A percentile compares a stretch with the other conserved stretches of the same genome.
Conservation (phyloP, 2,329 filamentous ascomycete species). For the Atkinsonella hypoxylon region DNA sequence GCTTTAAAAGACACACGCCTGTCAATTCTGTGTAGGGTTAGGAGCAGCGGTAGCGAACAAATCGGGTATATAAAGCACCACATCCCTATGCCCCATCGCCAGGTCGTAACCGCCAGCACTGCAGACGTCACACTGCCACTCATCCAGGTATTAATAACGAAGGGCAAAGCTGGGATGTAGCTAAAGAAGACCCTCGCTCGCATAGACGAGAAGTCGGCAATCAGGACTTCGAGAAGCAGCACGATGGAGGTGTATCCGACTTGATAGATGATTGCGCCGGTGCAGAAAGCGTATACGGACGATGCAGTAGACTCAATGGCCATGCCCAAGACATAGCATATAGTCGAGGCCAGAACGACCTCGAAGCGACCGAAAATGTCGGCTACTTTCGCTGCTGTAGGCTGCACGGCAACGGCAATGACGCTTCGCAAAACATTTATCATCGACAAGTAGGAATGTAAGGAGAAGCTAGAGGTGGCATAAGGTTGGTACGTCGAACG, state of each 20-base stretch:
- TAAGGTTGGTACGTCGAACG: conserved; percentile 41
- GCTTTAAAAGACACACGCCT: conserved; percentile 8
- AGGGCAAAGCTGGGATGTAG: conserved; percentile 47
- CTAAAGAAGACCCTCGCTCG: conserved; percentile 48
- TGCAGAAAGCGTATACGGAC: conserved; percentile 37
- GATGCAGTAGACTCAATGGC: conserved; percentile 39
- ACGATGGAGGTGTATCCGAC: conserved; percentile 47
- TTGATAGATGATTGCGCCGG: conserved; percentile 43
- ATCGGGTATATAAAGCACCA: conserved; percentile 49
- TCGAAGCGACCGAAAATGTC: conserved; percentile 52
- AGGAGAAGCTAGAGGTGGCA: conserved; percentile 37
- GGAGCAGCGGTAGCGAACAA: conserved; percentile 40
- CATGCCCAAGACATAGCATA: conserved; percentile 44
- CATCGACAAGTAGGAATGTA: conserved; percentile 45
- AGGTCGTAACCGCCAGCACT: conserved; percentile 37
- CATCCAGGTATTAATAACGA: conserved; percentile 52
- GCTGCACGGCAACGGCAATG: conserved; percentile 46
- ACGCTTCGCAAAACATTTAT: conserved; percentile 47
- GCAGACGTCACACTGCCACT: conserved; percentile 42
- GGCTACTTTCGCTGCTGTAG: conserved; percentile 47
- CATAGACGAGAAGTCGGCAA: conserved; percentile 49
- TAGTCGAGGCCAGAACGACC: conserved; percentile 39
- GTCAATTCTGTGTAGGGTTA: conserved; percentile 25
- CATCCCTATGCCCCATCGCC: conserved; percentile 55
- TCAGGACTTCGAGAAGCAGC: conserved; percentile 46